These are phyloP conservation scores for Parastagonospora nodorum DNA, from an alignment of 2,329 filamentous ascomycete genomes.

Conservation along the genomic window DNA sequence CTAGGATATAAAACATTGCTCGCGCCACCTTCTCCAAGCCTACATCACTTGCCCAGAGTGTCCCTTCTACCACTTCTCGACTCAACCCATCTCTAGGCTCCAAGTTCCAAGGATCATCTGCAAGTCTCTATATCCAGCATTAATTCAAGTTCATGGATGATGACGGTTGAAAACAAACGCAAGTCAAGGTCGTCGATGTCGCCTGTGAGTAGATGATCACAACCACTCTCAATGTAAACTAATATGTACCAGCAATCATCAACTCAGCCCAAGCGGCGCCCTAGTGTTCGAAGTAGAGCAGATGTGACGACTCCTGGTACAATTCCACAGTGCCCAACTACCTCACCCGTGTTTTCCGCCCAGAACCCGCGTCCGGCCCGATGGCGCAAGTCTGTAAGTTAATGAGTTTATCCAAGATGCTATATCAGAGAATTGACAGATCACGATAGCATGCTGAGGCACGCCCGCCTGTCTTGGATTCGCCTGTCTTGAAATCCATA, in stretches of 20 bases:
- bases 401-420: not conserved
- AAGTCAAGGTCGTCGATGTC: not conserved
- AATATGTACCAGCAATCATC: not conserved
- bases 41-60: not conserved
- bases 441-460: not conserved
- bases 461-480: not conserved
- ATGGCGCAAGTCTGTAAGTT: constrained; percentile 1
- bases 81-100: not conserved
- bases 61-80: not conserved
- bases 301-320: no score
- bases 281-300: not conserved
- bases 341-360: not conserved
- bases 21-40: not conserved
- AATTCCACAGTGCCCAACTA: not conserved
- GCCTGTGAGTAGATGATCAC: not conserved
- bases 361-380: not conserved
- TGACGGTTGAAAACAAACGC: not conserved
- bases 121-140: not conserved
- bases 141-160: not conserved
- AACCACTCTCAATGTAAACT: not conserved
- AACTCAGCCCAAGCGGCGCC: not conserved
- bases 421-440: not conserved
- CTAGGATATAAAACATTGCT: not conserved
- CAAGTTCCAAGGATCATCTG: not conserved
- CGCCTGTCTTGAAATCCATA: not conserved